phyloP scores from a whole-genome alignment of 1,284 basidiomycete genomes.

The Fistulina hepatica region DNA sequence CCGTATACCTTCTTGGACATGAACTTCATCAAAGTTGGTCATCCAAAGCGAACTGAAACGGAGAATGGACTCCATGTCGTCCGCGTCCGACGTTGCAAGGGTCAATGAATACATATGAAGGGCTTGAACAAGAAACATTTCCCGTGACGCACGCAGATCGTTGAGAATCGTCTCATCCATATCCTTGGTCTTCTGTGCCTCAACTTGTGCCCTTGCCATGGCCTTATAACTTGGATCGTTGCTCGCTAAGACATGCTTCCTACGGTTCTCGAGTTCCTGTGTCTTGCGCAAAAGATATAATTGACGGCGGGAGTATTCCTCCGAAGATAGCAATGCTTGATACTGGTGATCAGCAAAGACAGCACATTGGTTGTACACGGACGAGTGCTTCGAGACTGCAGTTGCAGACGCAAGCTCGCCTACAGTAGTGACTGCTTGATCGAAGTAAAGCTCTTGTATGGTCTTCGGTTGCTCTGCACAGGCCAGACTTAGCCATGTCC shows the following conservation, averaged over 20 bases:
- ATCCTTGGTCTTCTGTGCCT: conserved; percentile 21
- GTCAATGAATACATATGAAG: conserved; percentile 78
- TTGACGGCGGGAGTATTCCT: conserved; percentile 63
- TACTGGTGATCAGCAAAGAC: conserved; percentile 86
- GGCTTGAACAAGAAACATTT: conserved; percentile 63
- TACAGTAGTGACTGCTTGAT: too few species aligned
- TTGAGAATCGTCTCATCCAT: conserved; percentile 45
- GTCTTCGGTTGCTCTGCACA: conserved; percentile 73
- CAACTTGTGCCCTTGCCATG: conserved; percentile 19
- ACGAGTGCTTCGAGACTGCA: conserved; percentile 33
- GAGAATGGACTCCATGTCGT: conserved; percentile 71
- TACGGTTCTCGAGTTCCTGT: conserved; percentile 46
- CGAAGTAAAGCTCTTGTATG: conserved; percentile 65
- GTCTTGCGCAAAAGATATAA: conserved; percentile 66
- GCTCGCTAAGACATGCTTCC: conserved; percentile 27
- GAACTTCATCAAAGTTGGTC: conserved; percentile 61
- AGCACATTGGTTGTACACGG: conserved; percentile 78
- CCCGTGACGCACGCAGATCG: conserved; percentile 46
- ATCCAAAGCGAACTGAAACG: conserved; percentile 90
- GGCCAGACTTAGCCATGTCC: conserved; percentile 83
- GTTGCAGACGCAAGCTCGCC: conserved; percentile 24
- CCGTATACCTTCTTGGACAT: conserved; percentile 41
- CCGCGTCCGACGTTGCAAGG: conserved; percentile 56
- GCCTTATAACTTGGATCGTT: conserved; percentile 16
- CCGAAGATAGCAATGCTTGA: conserved; percentile 54